Base-by-base conservation (phyloP, 768 basidiomycete species). In the Strobilomyces confusus region DNA sequence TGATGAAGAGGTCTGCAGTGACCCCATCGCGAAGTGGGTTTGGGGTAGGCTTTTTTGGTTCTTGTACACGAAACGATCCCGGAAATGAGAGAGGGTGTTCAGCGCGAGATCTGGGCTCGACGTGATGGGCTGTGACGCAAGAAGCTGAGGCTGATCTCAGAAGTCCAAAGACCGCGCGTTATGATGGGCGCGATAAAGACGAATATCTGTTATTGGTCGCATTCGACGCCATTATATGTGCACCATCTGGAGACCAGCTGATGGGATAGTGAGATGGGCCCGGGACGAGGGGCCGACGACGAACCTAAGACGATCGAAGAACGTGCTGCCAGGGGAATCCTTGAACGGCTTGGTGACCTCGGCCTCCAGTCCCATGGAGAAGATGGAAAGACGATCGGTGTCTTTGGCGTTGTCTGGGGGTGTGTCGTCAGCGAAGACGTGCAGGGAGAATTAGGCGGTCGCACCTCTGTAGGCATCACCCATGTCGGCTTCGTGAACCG, bases 161-260 rank as follows among this genome's bases (percentile, higher is more conserved):
- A 87, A 4, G 85, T 86, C 92, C 94, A 98, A 12, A 86, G 80
- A 43, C 85, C 87, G 30, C 95, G 80, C 0, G 89, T 87, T 57
- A 99, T 95, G 22, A 98, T 93, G 7, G 94, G 92, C 3, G 95
- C 97, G 41, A 98, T 95, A 67, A 98, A 99, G 7, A 98, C 95
- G 52, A 93, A 94, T 19, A 94, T 58, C 87, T 86, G 62, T 91
- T 92, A 68, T 98, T 98, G 48, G 94, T 98, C 2, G 95, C 93
- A 64, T 98, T 98, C 1, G 95, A 95, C 1, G 95, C 92, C 5
- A 94, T 97, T 55, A 99, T 92, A 65, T 97, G 93, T 2, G 95
- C 91, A 19, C 97, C 97, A 64, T 98, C 97, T 2, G 97, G 97
- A 1, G 95, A 98, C 97, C 97, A 99, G 62, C 95, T 97, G 56